phyloP scores from a whole-genome alignment of 495 filamentous ascomycete species.

The Lentithecium fluviatile region DNA sequence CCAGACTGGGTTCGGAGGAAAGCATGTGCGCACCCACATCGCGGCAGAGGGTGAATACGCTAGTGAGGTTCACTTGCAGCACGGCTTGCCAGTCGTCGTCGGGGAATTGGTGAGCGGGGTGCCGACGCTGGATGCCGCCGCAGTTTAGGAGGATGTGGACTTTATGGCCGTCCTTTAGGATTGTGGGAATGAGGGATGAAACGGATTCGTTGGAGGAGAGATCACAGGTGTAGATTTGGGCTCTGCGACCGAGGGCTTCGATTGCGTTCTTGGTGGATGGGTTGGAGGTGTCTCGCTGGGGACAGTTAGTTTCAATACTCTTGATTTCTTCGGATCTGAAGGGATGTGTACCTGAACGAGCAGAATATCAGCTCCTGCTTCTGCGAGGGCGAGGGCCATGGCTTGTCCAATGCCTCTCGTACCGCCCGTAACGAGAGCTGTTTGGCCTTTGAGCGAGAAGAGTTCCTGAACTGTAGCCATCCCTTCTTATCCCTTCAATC shows the following conservation, averaged over 20 bases:
- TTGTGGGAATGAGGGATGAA: constrained; percentile 56
- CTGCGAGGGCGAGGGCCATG: constrained; percentile 76
- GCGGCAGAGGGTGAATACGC: constrained; percentile 79
- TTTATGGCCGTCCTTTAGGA: constrained; percentile 61
- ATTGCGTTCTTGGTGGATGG: constrained; percentile 62
- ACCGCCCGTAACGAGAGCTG: constrained; percentile 81
- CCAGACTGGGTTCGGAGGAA: constrained; percentile 51
- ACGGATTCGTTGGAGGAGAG: constrained; percentile 64
- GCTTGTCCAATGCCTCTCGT: constrained; percentile 85
- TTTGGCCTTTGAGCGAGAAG: constrained; percentile 57
- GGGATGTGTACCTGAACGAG: constrained; percentile 52
- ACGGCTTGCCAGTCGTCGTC: constrained; percentile 82
- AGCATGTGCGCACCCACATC: constrained; percentile 87
- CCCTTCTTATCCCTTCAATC: constrained; percentile 1
- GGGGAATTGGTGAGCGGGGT: constrained; percentile 75
- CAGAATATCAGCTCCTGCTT: constrained; percentile 80
- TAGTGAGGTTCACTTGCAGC: constrained; percentile 78
- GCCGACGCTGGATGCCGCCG: constrained; percentile 80
- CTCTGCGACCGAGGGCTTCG: constrained; percentile 64
- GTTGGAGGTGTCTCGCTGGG: constrained; percentile 64
- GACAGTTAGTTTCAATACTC: background rate
- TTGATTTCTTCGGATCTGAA: background rate
- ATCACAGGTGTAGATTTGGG: constrained; percentile 68
- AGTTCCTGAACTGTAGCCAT: constrained; percentile 44
- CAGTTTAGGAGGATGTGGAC: constrained; percentile 76